A percentile compares a stretch with the other conserved stretches of the same genome.
Evolutionary conservation across 352 stramenopile species (phyloP).

Genomic region (Sclerospora graminicola): DNA sequence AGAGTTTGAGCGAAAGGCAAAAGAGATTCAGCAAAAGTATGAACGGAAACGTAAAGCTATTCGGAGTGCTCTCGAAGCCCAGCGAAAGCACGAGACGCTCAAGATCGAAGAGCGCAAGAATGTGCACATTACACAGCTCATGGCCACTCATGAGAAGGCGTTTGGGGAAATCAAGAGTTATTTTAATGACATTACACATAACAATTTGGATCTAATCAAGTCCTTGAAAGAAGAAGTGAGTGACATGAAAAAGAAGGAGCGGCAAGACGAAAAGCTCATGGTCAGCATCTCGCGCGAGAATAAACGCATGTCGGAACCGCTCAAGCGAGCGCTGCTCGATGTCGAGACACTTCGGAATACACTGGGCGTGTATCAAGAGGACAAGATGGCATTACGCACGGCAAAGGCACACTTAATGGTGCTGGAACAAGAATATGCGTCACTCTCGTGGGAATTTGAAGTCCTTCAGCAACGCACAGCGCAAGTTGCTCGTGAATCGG

Average conservation of each 20-base stretch:
- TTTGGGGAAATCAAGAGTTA: conserved; percentile 96
- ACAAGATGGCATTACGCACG: conserved; percentile 51
- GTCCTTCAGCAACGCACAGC: conserved; percentile 85
- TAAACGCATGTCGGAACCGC: conserved; percentile 45
- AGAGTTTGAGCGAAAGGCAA: too few relatives aligned
- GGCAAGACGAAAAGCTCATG: too few relatives aligned
- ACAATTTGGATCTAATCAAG: conserved; percentile 95
- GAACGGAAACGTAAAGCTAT: conserved; percentile 71
- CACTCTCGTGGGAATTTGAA: conserved; percentile 88
- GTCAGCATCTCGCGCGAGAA: too few relatives aligned
- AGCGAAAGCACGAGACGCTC: conserved; percentile 76
- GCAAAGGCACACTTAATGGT: conserved; percentile 72
- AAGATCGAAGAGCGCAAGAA: conserved; percentile 91
- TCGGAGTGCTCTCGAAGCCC: conserved; percentile 72
- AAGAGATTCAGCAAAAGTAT: conserved; percentile 86
- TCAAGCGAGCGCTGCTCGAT: too few relatives aligned
- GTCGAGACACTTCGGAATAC: too few relatives aligned
- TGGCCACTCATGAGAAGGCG: conserved; percentile 89
- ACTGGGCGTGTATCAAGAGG: conserved; percentile 57
- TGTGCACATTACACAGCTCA: conserved; percentile 86
- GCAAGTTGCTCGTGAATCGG: too few relatives aligned
- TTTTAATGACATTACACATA: conserved; percentile 96
- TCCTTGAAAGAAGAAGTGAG: conserved; percentile 93
- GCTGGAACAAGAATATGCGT: conserved; percentile 83
- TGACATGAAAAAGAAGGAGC: too few relatives aligned